Percentiles rank a stretch among this genome's conserved stretches.
These are phyloP conservation scores for Calocera viscosa DNA, from an alignment of 768 basidiomycete genomes.

Conservation along the genomic window DNA sequence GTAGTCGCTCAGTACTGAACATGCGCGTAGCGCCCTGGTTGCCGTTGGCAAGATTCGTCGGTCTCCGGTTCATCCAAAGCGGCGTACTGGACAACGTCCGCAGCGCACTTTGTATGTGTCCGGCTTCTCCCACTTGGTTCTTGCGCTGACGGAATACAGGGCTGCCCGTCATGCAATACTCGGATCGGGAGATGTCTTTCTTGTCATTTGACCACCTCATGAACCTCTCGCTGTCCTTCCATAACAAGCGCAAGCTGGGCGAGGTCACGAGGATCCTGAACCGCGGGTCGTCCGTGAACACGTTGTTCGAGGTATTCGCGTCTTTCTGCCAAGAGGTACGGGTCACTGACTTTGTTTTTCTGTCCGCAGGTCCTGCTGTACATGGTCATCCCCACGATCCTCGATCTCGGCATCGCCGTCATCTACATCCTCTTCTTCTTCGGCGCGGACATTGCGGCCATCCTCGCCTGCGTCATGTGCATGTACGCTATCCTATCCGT, in stretches of 20 bases:
- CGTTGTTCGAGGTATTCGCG: constrained; percentile 49
- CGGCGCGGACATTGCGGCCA: constrained; percentile 32
- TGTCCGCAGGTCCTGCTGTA: constrained; percentile 57
- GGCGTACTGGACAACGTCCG: constrained; percentile 22
- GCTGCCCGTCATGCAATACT: constrained; percentile 83
- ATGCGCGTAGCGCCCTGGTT: constrained; percentile 40
- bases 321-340: background rate
- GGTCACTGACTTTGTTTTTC: background rate
- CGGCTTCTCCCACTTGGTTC: background rate
- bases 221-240: constrained; percentile 75
- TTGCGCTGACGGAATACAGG: constrained; percentile 22
- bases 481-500: constrained; percentile 41
- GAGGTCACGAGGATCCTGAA: constrained; percentile 73
- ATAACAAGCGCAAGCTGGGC: constrained; percentile 70
- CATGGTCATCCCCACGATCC: constrained; percentile 66
- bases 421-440: constrained; percentile 40
- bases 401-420: constrained; percentile 65
- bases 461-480: constrained; percentile 61
- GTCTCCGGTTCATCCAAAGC: constrained; percentile 60
- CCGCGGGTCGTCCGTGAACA: constrained; percentile 77
- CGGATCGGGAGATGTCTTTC: constrained; percentile 76
- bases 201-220: constrained; percentile 78
- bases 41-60: constrained; percentile 54
- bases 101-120: constrained; percentile 15
- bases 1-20: background rate